Evolutionary conservation across 2,329 filamentous ascomycete species (phyloP).

Genomic region (Bipolaris bicolor): DNA sequence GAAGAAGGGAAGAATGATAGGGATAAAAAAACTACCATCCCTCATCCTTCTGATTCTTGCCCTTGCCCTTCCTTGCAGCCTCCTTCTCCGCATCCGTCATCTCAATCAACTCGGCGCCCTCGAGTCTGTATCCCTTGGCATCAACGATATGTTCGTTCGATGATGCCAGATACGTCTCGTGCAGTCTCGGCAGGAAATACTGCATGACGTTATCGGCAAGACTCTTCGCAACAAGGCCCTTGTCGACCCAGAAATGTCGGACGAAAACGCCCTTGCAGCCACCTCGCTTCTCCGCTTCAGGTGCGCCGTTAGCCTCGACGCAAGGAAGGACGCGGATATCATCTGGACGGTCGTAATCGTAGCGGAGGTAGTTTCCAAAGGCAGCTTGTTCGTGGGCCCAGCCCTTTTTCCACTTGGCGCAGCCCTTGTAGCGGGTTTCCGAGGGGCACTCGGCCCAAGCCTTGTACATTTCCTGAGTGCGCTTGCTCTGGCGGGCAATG

Average conservation of each 20-base stretch:
- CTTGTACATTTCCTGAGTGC: conserved; percentile 48
- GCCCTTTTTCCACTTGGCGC: conserved; percentile 44
- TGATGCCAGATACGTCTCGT: conserved; percentile 40
- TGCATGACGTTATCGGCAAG: conserved; percentile 47
- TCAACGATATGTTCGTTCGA: conserved; percentile 41
- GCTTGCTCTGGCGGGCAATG: conserved; percentile 50
- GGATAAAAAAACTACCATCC: conserved; percentile 30
- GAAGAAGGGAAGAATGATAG: neutral
- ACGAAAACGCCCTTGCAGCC: conserved; percentile 49
- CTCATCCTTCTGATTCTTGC: conserved; percentile 47
- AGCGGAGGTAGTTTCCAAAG: conserved; percentile 49
- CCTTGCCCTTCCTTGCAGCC: conserved; percentile 23
- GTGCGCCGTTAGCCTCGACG: conserved; percentile 48
- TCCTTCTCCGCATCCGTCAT: conserved; percentile 42
- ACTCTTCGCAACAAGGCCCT: conserved; percentile 40
- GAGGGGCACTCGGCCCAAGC: conserved; percentile 49
- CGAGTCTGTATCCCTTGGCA: conserved; percentile 43
- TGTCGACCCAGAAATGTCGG: conserved; percentile 49
- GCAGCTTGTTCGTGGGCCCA: conserved; percentile 50
- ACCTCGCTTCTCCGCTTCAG: conserved; percentile 41
- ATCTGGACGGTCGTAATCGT: conserved; percentile 47
- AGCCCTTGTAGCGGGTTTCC: conserved; percentile 44
- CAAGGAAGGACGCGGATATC: conserved; percentile 48
- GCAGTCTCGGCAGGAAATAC: conserved; percentile 44
- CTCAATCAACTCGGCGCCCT: conserved; percentile 43